Base-by-base conservation (phyloP, 2,329 filamentous ascomycete genomes). In the Diplocarpon rosae region DNA sequence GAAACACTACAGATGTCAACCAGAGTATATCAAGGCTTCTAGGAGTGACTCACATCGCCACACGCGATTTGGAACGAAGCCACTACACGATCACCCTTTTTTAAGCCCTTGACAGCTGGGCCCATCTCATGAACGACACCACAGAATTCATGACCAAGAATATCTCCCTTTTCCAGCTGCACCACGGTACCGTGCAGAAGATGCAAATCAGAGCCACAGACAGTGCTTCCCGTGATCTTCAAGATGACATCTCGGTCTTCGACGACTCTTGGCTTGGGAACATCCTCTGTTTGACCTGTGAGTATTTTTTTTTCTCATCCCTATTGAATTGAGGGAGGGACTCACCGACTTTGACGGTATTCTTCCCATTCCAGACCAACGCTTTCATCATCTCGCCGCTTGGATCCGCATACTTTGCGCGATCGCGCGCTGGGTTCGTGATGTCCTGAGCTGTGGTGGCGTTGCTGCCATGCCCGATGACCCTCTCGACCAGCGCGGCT, bases 11-110 rank as follows among this genome's bases (percentile, higher is more conserved):
- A 65, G n/a, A 10, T 5, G 13, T 42, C 39, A 47, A 37, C 15
- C 17, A 17, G 3, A 13, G 11, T 27, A 28, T 30, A 4, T 5
- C 24, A n/a, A 20, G 13, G 11, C 9, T 3, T 11, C 13, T 10
- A 29, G 3, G 43, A 14, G 3, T 9, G 41, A 67, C 71, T 51
- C 69, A 75, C 8, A 37, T 69, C 66, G 7, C 74, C 75, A 49
- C 75, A 79, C 0, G 86, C 84, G 58, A 94, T 92, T 62, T 92
- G 86, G 68, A 94, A 94, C 9, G 80, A 84, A 0, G 83, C 86
- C 1, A 94, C 87, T 15, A 92, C 88, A 27, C 87, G 70, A 53
- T 78, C 73, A 12, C 80, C 82, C 7, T 68, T 63, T 48, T 76
- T 64, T 38, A 80, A 62, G 2, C 71, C 72, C 39, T 63, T 73